Percentiles rank a stretch among this genome's conserved stretches.
Conservation (phyloP, 148 eudicot species). For the Spergularia marina region DNA sequence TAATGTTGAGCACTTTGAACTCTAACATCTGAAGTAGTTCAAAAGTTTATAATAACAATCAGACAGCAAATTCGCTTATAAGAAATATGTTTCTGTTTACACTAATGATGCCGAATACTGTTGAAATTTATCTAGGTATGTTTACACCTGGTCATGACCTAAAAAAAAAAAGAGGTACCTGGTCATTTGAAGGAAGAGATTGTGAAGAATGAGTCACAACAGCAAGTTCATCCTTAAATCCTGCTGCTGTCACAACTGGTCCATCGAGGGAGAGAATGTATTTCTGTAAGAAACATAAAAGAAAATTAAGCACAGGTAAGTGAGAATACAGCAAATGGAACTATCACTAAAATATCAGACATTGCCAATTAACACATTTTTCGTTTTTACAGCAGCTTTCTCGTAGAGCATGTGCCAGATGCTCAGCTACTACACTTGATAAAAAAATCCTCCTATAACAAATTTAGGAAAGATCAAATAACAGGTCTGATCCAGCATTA, state of each 20-base stretch:
- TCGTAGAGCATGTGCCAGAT: neutral
- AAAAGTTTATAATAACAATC: slow-evolving; percentile 8
- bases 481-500: neutral
- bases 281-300: slow-evolving; percentile 44
- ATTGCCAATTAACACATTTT: neutral
- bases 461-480: neutral
- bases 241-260: slow-evolving; percentile 91
- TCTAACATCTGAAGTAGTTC: slow-evolving; percentile 64
- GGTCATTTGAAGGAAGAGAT: slow-evolving; percentile 76
- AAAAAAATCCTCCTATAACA: neutral
- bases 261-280: slow-evolving; percentile 81
- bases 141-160: too few species aligned
- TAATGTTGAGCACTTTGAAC: slow-evolving; percentile 70
- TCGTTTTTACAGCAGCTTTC: neutral
- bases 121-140: neutral
- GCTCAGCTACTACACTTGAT: neutral
- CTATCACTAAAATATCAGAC: neutral
- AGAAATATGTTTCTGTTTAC: neutral
- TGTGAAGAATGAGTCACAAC: slow-evolving; percentile 81
- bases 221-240: slow-evolving; percentile 76
- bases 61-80: neutral
- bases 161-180: slow-evolving; percentile 42
- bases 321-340: neutral
- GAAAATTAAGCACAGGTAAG: neutral
- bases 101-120: slow-evolving; percentile 1